These are phyloP conservation scores for Boletus sp. DNA, from an alignment of 768 basidiomycete species.

Conservation along the genomic window DNA sequence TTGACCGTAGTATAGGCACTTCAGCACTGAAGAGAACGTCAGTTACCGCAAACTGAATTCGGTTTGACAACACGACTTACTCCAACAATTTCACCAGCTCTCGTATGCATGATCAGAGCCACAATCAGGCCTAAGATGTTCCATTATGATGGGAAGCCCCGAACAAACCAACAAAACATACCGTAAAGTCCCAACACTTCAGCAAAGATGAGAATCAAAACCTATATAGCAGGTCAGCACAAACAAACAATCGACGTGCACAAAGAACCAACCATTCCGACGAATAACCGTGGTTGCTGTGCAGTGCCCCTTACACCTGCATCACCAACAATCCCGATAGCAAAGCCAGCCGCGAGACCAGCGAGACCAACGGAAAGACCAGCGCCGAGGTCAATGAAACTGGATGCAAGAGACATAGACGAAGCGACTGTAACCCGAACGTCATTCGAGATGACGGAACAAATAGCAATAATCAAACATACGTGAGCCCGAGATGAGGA, in stretches of 20 bases:
- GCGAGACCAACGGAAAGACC: conserved; percentile 91
- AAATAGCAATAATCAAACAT: conserved; percentile 34
- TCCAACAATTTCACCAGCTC: conserved; percentile 34
- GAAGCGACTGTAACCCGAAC: conserved; percentile 48
- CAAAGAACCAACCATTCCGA: conserved; percentile 72
- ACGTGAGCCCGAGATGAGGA: conserved; percentile 88
- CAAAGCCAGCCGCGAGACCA: conserved; percentile 95
- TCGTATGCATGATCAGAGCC: conserved; percentile 93
- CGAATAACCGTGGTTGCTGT: conserved; percentile 91
- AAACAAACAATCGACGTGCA: background rate
- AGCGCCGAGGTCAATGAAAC: conserved; percentile 91
- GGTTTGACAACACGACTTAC: conserved; percentile 3
- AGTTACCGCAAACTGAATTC: background rate
- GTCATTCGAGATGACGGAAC: background rate
- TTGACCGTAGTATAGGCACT: background rate
- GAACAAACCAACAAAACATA: conserved; percentile 18
- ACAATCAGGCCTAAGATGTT: conserved; percentile 68
- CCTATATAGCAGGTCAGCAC: conserved; percentile 41
- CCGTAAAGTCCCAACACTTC: conserved; percentile 94
- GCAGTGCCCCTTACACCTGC: conserved; percentile 98
- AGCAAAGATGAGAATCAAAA: conserved; percentile 96
- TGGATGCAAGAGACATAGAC: conserved; percentile 87
- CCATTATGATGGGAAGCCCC: background rate
- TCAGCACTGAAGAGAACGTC: conserved; percentile 25
- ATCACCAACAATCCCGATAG: conserved; percentile 98